These are phyloP conservation scores for Collybia sp. DNA, from an alignment of 768 basidiomycete species.

Conservation along the genomic window DNA sequence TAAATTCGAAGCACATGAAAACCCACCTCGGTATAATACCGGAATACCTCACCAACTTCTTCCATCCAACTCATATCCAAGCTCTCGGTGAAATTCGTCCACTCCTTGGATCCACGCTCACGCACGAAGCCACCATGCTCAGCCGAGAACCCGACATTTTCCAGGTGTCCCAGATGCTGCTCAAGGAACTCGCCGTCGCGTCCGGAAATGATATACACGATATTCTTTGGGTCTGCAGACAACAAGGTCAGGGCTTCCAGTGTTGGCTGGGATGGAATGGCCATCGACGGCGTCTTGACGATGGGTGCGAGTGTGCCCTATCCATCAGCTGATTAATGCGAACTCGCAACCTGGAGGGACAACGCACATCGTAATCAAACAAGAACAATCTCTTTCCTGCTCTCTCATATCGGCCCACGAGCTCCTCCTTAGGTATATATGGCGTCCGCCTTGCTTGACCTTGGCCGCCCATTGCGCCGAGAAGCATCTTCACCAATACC, in stretches of 20 bases:
- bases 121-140: slow-evolving; percentile 95
- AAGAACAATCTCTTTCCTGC: slow-evolving; percentile 86
- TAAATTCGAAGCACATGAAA: neutral
- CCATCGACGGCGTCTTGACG: slow-evolving; percentile 89
- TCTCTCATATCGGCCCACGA: slow-evolving; percentile 56
- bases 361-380: slow-evolving; percentile 91
- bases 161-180: slow-evolving; percentile 83
- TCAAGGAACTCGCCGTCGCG: slow-evolving; percentile 92
- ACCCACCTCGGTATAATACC: slow-evolving; percentile 88
- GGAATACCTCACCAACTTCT: slow-evolving; percentile 94
- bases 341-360: neutral
- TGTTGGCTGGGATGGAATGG: slow-evolving; percentile 71
- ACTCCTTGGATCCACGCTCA: slow-evolving; percentile 58
- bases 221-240: slow-evolving; percentile 75
- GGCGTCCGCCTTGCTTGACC: slow-evolving; percentile 84
- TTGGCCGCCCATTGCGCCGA: slow-evolving; percentile 74
- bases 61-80: slow-evolving; percentile 98
- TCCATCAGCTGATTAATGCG: slow-evolving; percentile 1
- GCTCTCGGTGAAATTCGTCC: slow-evolving; percentile 86
- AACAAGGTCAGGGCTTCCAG: slow-evolving; percentile 71
- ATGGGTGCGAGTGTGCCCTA: slow-evolving; percentile 96
- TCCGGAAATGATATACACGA: slow-evolving; percentile 97
- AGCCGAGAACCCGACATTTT: slow-evolving; percentile 83
- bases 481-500: slow-evolving; percentile 81
- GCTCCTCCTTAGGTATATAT: slow-evolving; percentile 59